phyloP scores from a whole-genome alignment of 768 basidiomycete genomes.

The Tricholoma terreum region DNA sequence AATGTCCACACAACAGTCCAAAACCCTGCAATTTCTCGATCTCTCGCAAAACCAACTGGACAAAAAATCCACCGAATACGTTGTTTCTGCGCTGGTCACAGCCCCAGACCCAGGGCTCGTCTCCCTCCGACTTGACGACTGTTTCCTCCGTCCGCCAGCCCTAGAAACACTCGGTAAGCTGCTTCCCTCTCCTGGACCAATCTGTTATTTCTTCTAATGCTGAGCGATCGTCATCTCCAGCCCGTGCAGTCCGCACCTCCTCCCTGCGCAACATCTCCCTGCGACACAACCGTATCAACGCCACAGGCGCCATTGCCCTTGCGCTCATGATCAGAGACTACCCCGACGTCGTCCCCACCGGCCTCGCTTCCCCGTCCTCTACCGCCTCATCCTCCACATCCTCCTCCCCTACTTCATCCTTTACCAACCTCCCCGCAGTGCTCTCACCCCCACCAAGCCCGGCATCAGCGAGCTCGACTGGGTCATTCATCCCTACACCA shows the following conservation, averaged over 20 bases:
- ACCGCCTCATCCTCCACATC: slow-evolving; percentile 29
- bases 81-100: slow-evolving; percentile 63
- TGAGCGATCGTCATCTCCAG: too few relatives aligned
- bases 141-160: slow-evolving; percentile 65
- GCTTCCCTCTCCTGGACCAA: background rate
- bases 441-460: slow-evolving; percentile 29
- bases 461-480: slow-evolving; percentile 26
- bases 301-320: slow-evolving; percentile 84
- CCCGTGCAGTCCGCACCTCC: slow-evolving; percentile 79
- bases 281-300: slow-evolving; percentile 81
- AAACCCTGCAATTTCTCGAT: slow-evolving; percentile 81
- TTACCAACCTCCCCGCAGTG: slow-evolving; percentile 26
- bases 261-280: slow-evolving; percentile 87
- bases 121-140: slow-evolving; percentile 87
- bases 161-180: slow-evolving; percentile 79
- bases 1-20: slow-evolving; percentile 46
- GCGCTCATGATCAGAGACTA: slow-evolving; percentile 98
- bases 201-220: too few relatives aligned
- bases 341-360: slow-evolving; percentile 63
- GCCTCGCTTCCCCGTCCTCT: slow-evolving; percentile 29
- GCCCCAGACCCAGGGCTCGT: slow-evolving; percentile 59
- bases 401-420: slow-evolving; percentile 36
- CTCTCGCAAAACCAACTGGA: slow-evolving; percentile 84
- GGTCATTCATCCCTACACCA: slow-evolving; percentile 11
- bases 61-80: slow-evolving; percentile 78